These are phyloP conservation scores for Pelargonium fulgidum DNA, from an alignment of 441 rosid species.

Conservation along the genomic window DNA sequence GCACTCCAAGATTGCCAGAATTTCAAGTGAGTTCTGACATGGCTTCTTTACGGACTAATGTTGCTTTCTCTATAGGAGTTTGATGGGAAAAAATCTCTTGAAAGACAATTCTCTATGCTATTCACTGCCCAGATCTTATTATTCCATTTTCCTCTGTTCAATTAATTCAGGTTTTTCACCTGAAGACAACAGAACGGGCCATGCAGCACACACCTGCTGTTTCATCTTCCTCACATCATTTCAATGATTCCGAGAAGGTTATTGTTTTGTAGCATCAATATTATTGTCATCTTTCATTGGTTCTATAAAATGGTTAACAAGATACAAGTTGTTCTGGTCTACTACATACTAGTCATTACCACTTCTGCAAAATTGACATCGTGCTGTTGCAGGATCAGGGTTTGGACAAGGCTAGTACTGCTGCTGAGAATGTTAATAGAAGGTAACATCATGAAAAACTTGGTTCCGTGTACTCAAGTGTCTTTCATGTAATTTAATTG, in stretches of 20 bases:
- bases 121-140: conserved; percentile 16
- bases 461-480: background rate
- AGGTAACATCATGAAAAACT: conserved; percentile 34
- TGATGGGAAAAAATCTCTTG: background rate
- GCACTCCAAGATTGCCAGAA: conserved; percentile 64
- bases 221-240: conserved; percentile 38
- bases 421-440: conserved; percentile 35
- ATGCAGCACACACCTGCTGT: conserved; percentile 54
- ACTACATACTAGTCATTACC: background rate
- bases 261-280: conserved; percentile 8
- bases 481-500: background rate
- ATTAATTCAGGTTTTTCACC: conserved; percentile 64
- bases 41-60: conserved; percentile 6
- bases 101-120: background rate
- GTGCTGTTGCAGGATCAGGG: conserved; percentile 36
- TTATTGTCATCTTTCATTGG: background rate
- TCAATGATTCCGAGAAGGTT: conserved; percentile 48
- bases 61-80: background rate
- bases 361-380: conserved; percentile 12
- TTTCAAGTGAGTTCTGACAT: conserved; percentile 51
- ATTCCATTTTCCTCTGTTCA: background rate
- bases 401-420: conserved; percentile 28
- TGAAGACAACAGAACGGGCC: conserved; percentile 82
- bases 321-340: background rate
- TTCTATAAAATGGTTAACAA: conserved; percentile 3